Conservation (phyloP, 352 stramenopile species). For the Pythium biforme region DNA sequence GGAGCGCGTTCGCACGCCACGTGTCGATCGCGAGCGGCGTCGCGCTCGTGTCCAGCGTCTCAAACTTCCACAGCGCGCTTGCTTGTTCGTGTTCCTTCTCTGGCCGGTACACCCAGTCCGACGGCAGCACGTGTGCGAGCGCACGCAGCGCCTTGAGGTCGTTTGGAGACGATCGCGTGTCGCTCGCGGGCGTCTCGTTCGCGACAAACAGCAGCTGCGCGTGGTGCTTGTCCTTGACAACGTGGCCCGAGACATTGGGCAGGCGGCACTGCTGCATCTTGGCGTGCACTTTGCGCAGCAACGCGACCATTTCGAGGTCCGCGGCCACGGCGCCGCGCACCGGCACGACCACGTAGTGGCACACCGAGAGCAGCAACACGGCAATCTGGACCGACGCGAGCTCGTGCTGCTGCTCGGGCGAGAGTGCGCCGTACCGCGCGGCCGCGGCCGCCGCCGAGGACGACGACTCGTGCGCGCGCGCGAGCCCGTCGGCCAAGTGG, state of each 20-base stretch:
- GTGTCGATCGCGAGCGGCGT: background rate
- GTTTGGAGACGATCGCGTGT: background rate
- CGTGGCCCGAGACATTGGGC: conserved; percentile 54
- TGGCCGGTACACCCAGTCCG: conserved; percentile 20
- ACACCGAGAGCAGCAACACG: conserved; percentile 66
- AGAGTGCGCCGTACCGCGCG: conserved; percentile 45
- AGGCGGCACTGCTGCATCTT: conserved; percentile 59
- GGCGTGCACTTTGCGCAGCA: conserved; percentile 50
- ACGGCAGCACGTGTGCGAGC: conserved; percentile 37
- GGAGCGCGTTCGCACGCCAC: conserved; percentile 10
- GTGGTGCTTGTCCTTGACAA: conserved; percentile 44
- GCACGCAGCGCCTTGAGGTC: conserved; percentile 13
- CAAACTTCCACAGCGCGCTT: conserved; percentile 10
- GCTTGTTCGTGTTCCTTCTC: background rate
- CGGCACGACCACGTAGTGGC: conserved; percentile 74
- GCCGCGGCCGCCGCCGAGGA: conserved; percentile 2
- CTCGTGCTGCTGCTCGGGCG: conserved; percentile 68
- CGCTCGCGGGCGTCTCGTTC: conserved; percentile 38
- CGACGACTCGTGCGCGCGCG: conserved; percentile 42
- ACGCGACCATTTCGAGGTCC: conserved; percentile 36
- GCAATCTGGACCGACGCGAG: conserved; percentile 59
- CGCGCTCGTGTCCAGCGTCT: conserved; percentile 4
- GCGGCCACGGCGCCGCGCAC: conserved; percentile 41
- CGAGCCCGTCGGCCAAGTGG: conserved; percentile 46
- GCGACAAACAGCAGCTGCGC: conserved; percentile 61